phyloP scores from a whole-genome alignment of 176 grass and related monocot genomes.

The Raddia distichophylla region DNA sequence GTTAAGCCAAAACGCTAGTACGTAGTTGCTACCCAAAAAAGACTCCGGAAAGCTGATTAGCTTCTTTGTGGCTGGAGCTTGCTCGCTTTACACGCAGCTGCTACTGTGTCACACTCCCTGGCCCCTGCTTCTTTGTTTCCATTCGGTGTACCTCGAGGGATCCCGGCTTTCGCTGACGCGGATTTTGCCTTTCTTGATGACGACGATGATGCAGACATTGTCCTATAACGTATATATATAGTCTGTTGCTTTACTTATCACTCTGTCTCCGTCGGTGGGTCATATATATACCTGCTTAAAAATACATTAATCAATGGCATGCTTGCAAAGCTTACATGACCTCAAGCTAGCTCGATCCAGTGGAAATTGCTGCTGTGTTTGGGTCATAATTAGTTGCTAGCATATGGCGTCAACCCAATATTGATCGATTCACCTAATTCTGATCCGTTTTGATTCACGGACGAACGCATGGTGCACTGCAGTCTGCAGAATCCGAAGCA shows the following conservation, averaged over 20 bases:
- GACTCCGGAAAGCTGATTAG: neutral
- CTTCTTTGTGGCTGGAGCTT: neutral
- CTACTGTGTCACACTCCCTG: neutral
- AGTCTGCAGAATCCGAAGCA: neutral
- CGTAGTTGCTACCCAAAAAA: neutral
- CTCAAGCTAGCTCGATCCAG: too few relatives aligned
- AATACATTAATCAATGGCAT: neutral
- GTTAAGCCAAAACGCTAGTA: too few relatives aligned
- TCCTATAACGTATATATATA: neutral
- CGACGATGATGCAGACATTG: neutral
- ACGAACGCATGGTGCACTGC: too few relatives aligned
- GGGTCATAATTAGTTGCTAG: too few relatives aligned
- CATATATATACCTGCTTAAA: slow-evolving; percentile 1
- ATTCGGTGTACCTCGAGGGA: neutral
- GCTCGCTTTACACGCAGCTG: neutral
- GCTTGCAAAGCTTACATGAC: neutral
- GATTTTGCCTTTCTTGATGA: neutral
- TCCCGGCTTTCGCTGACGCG: slow-evolving; percentile 26
- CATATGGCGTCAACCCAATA: neutral
- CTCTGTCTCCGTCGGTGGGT: neutral
- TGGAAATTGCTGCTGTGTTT: too few relatives aligned
- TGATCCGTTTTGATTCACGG: neutral
- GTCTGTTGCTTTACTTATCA: neutral
- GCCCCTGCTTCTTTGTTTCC: neutral
- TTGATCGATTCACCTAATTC: neutral